Evolutionary conservation across 257 asterid species (phyloP).

Genomic region (Cordia subcordata): DNA sequence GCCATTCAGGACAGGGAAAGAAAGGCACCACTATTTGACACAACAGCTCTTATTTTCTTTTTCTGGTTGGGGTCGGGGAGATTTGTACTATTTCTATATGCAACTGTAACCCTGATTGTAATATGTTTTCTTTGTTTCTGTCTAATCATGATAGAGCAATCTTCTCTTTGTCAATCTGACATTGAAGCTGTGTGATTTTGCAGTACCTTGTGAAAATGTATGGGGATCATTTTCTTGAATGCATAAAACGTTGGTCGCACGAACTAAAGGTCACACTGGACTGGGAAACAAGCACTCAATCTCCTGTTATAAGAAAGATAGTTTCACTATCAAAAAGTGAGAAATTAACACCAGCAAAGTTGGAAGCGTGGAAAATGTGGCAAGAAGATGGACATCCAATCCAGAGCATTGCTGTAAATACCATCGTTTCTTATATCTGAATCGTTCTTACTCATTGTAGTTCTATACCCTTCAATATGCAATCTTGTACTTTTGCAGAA

Average conservation of each 20-base stretch:
- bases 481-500: slow-evolving; percentile 35
- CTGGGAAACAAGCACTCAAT: slow-evolving; percentile 40
- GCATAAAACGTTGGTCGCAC: slow-evolving; percentile 46
- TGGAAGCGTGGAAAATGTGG: slow-evolving; percentile 97
- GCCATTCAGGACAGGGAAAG: too few species aligned
- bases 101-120: too few species aligned
- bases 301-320: slow-evolving; percentile 32
- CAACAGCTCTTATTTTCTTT: too few species aligned
- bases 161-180: slow-evolving; percentile 21
- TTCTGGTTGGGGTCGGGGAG: too few species aligned
- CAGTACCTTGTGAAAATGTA: slow-evolving; percentile 69
- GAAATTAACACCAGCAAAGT: slow-evolving; percentile 58
- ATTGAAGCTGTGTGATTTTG: slow-evolving; percentile 24
- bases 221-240: slow-evolving; percentile 63
- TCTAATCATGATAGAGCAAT: background rate
- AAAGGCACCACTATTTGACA: too few species aligned
- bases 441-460: background rate
- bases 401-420: slow-evolving; percentile 65
- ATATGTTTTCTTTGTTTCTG: too few species aligned
- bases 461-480: slow-evolving; percentile 1
- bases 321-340: slow-evolving; percentile 27
- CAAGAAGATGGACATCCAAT: slow-evolving; percentile 65
- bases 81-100: too few species aligned
- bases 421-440: slow-evolving; percentile 8
- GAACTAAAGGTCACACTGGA: slow-evolving; percentile 59